Evolutionary conservation across 305 asterid species (phyloP).

Genomic region (Fraxinus sp.): DNA sequence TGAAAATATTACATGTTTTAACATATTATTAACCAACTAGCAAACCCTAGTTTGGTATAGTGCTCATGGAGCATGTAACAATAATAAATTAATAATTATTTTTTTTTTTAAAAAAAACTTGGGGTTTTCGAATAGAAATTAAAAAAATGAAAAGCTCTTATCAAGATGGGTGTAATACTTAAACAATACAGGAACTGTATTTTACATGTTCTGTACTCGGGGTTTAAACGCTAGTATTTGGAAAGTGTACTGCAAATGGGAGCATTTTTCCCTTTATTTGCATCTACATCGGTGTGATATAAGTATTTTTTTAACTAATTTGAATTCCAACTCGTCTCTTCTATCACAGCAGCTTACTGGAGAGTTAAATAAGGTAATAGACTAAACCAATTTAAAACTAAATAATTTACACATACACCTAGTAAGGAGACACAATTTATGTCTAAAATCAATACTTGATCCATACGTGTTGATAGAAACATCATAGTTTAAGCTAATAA

Average conservation of each 20-base stretch:
- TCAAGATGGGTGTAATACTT: background rate
- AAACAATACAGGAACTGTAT: background rate
- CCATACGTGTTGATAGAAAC: slow-evolving; percentile 6
- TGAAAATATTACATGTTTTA: background rate
- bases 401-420: background rate
- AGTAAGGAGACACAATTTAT: background rate
- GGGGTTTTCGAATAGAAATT: background rate
- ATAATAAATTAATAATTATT: background rate
- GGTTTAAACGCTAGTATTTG: background rate
- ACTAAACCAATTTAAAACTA: background rate
- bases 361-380: slow-evolving; percentile 1
- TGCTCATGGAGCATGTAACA: background rate
- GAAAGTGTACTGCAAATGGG: background rate
- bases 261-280: background rate
- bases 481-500: slow-evolving; percentile 5
- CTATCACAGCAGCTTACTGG: background rate
- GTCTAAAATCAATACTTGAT: background rate
- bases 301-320: background rate
- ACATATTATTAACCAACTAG: background rate
- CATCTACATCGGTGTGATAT: background rate
- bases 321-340: background rate
- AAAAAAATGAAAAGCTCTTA: background rate
- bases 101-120: background rate
- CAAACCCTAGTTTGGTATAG: background rate
- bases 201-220: background rate